These are phyloP conservation scores for Aspergillus sp. DNA, from an alignment of 2,329 filamentous ascomycete species.

Conservation along the genomic window DNA sequence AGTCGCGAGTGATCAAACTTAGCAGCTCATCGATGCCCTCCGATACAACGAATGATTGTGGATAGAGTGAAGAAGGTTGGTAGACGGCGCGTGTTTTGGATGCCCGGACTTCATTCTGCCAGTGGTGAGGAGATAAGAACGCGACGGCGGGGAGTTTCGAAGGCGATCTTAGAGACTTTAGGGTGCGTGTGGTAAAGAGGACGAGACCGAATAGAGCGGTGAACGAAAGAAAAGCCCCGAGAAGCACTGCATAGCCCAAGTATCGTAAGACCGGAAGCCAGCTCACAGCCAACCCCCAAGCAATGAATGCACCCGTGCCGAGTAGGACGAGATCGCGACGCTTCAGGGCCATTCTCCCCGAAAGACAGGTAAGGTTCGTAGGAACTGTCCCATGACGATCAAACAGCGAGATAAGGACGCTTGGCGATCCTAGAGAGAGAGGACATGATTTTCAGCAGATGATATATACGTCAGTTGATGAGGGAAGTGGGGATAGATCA, in stretches of 20 bases:
- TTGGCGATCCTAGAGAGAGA: not conserved
- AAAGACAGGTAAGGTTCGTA: slow-evolving; percentile 9
- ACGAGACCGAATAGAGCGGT: slow-evolving; percentile 58
- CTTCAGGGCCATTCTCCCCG: slow-evolving; percentile 47
- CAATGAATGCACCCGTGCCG: slow-evolving; percentile 57
- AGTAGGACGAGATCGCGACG: slow-evolving; percentile 44
- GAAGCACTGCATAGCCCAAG: slow-evolving; percentile 77
- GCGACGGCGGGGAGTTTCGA: slow-evolving; percentile 44
- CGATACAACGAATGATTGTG: slow-evolving; percentile 73
- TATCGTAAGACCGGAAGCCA: slow-evolving; percentile 82
- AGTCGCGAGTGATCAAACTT: slow-evolving; percentile 74
- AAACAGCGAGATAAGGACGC: slow-evolving; percentile 8
- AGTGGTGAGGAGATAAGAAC: slow-evolving; percentile 63
- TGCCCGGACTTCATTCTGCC: slow-evolving; percentile 67
- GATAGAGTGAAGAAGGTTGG: slow-evolving; percentile 66
- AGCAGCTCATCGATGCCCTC: slow-evolving; percentile 76
- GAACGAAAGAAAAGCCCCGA: slow-evolving; percentile 59
- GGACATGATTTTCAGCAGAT: not conserved
- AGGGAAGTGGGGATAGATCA: not conserved
- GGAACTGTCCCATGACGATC: slow-evolving; percentile 45
- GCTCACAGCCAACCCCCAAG: slow-evolving; percentile 82
- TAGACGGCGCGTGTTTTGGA: slow-evolving; percentile 67
- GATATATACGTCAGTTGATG: too few relatives aligned
- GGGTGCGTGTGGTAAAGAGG: slow-evolving; percentile 52
- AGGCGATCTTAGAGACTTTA: slow-evolving; percentile 41